A percentile compares a stretch with the other conserved stretches of the same genome.
These are phyloP conservation scores for Penicillium waksmanii DNA, from an alignment of 495 filamentous ascomycete genomes.

Conservation along the genomic window DNA sequence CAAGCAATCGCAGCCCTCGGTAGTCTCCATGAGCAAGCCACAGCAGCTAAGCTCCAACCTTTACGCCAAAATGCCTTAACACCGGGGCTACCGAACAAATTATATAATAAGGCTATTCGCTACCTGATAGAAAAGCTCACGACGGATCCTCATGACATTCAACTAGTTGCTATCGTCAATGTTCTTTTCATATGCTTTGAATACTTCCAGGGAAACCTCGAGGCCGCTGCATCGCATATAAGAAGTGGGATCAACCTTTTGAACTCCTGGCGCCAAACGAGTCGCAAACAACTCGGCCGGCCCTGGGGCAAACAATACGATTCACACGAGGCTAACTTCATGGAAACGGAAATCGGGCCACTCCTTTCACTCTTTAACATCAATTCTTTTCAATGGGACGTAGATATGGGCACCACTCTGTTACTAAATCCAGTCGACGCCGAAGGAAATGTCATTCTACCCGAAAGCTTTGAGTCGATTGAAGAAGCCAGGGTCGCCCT, in stretches of 20 bases:
- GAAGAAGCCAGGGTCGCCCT: constrained; percentile 21
- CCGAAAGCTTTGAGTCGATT: constrained; percentile 13
- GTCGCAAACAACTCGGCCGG: background rate
- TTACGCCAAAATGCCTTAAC: background rate
- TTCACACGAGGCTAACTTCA: constrained; percentile 20
- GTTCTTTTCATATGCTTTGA: constrained; percentile 29
- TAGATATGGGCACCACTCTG: constrained; percentile 7
- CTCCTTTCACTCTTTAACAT: constrained; percentile 21
- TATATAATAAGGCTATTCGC: constrained; percentile 24
- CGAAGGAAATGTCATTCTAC: constrained; percentile 9
- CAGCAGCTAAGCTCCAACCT: background rate
- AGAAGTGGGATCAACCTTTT: constrained; percentile 24
- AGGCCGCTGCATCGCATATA: constrained; percentile 20
- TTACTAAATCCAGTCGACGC: constrained; percentile 16
- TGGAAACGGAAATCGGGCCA: constrained; percentile 27
- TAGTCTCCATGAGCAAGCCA: constrained; percentile 55
- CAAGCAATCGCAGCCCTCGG: constrained; percentile 67
- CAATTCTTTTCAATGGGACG: constrained; percentile 15
- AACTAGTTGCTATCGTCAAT: constrained; percentile 17
- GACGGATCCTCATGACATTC: constrained; percentile 5
- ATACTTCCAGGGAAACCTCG: constrained; percentile 21
- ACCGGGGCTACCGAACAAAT: constrained; percentile 6
- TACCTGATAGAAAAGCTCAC: constrained; percentile 18
- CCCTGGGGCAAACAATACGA: constrained; percentile 15
- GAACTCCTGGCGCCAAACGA: constrained; percentile 15